phyloP scores from a whole-genome alignment of 2,329 filamentous ascomycete genomes.

The Didymella glomerata region DNA sequence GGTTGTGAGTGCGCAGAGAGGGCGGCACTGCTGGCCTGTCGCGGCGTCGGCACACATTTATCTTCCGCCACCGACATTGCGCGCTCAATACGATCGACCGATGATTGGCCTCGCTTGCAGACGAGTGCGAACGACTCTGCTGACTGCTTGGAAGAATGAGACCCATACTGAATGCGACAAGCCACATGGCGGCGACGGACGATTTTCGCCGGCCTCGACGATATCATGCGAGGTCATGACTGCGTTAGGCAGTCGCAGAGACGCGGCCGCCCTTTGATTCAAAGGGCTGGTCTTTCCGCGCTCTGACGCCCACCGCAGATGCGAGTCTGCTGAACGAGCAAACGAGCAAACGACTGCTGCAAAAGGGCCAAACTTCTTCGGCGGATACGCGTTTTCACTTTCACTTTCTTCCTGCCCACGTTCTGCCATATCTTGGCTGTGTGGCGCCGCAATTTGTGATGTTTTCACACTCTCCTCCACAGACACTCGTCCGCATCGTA shows the following conservation, averaged over 20 bases:
- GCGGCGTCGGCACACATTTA: conserved; percentile 7
- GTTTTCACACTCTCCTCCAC: not conserved
- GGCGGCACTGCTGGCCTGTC: not conserved
- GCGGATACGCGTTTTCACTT: not conserved
- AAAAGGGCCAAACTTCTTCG: not conserved
- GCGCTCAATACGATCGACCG: not conserved
- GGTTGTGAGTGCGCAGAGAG: not conserved
- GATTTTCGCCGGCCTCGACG: not conserved
- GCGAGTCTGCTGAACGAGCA: not conserved
- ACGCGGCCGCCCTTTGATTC: conserved; percentile 13
- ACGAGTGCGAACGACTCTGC: not conserved
- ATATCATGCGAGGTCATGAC: not conserved
- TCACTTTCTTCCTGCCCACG: not conserved
- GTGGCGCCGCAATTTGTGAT: not conserved
- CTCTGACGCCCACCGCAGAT: not conserved
- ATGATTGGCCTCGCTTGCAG: conserved; percentile 7
- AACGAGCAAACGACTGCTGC: not conserved
- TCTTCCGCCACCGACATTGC: conserved; percentile 10
- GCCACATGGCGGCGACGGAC: conserved; percentile 6
- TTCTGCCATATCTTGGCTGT: not conserved
- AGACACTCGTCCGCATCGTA: conserved; percentile 3
- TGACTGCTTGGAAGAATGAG: conserved; percentile 6
- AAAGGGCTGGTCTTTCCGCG: conserved; percentile 4
- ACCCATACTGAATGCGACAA: conserved; percentile 6
- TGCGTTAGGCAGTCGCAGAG: conserved; percentile 4